phyloP scores from a whole-genome alignment of 768 basidiomycete species.

The Phlebiopsis gigantea region DNA sequence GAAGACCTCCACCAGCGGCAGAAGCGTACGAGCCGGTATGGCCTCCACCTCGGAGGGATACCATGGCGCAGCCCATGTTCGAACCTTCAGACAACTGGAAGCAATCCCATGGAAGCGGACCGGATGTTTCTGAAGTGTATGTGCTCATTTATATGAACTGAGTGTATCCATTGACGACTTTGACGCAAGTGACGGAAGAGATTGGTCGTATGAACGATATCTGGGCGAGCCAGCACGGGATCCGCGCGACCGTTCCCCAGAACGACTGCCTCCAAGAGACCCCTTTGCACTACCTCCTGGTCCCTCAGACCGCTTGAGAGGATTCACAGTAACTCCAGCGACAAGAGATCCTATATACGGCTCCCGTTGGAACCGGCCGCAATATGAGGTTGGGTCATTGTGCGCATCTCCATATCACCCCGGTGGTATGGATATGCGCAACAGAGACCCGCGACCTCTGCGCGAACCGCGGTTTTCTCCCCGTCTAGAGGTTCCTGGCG shows the following conservation, averaged over 20 bases:
- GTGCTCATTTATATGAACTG: neutral
- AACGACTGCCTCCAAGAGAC: conserved; percentile 13
- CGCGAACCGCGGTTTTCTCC: conserved; percentile 1
- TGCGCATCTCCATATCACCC: conserved; percentile 3
- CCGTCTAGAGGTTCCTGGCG: neutral
- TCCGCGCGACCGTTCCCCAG: conserved; percentile 13
- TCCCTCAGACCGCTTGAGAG: conserved; percentile 48
- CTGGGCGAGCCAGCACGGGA: conserved; percentile 6
- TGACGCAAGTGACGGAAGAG: neutral
- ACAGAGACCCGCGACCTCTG: neutral
- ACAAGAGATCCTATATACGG: conserved; percentile 34
- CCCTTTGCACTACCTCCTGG: conserved; percentile 28
- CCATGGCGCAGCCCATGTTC: conserved; percentile 50
- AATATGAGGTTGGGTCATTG: conserved; percentile 11
- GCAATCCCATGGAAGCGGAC: conserved; percentile 34
- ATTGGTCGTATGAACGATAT: conserved; percentile 12
- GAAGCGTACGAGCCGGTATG: conserved; percentile 10
- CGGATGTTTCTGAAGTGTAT: conserved; percentile 9
- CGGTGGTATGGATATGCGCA: neutral
- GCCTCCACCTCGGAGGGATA: conserved; percentile 32
- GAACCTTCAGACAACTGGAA: conserved; percentile 75
- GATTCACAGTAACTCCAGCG: conserved; percentile 28
- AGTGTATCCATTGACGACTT: neutral
- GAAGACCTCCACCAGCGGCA: conserved; percentile 29
- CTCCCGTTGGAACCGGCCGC: conserved; percentile 34